These are phyloP conservation scores for Daedaleopsis sinensis DNA, from an alignment of 768 basidiomycete genomes.

Conservation along the genomic window DNA sequence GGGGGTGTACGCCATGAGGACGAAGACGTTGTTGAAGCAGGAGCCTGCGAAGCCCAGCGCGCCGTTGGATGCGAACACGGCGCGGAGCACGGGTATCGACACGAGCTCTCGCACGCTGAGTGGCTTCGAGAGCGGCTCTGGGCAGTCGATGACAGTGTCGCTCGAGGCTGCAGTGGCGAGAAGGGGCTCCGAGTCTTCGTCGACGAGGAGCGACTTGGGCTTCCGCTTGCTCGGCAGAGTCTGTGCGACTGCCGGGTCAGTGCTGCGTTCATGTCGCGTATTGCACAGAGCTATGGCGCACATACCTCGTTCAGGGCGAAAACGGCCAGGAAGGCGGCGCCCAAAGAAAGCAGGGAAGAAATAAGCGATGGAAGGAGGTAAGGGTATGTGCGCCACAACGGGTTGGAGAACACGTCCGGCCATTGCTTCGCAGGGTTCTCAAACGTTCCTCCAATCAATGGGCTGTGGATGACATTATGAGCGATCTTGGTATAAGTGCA, in stretches of 20 bases:
- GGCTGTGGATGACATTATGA: conserved; percentile 36
- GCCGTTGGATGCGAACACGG: conserved; percentile 54
- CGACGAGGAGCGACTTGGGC: background rate
- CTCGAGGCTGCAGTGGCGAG: background rate
- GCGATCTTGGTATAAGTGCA: background rate
- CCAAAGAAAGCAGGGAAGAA: conserved; percentile 43
- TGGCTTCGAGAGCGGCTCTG: conserved; percentile 16
- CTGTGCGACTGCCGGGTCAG: conserved; percentile 6
- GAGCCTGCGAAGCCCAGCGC: conserved; percentile 55
- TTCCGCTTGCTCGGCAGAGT: conserved; percentile 27
- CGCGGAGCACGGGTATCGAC: conserved; percentile 53
- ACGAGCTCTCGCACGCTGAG: conserved; percentile 39
- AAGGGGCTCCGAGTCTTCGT: conserved; percentile 9
- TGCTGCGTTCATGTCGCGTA: too few relatives aligned
- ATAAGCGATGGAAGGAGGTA: conserved; percentile 65
- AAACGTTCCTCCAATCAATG: conserved; percentile 63
- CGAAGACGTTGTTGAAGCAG: conserved; percentile 66
- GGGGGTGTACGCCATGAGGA: conserved; percentile 69
- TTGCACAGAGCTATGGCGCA: background rate
- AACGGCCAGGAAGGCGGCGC: conserved; percentile 45
- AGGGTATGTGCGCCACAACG: conserved; percentile 53
- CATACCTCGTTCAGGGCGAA: conserved; percentile 59
- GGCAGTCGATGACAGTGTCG: conserved; percentile 7
- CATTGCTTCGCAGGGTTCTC: conserved; percentile 53
- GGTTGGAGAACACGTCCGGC: conserved; percentile 43